Percentiles rank a stretch among this genome's conserved stretches.
Evolutionary conservation across 139 green algal species (phyloP).

Genomic region (Tetradesmus lagerheimii): DNA sequence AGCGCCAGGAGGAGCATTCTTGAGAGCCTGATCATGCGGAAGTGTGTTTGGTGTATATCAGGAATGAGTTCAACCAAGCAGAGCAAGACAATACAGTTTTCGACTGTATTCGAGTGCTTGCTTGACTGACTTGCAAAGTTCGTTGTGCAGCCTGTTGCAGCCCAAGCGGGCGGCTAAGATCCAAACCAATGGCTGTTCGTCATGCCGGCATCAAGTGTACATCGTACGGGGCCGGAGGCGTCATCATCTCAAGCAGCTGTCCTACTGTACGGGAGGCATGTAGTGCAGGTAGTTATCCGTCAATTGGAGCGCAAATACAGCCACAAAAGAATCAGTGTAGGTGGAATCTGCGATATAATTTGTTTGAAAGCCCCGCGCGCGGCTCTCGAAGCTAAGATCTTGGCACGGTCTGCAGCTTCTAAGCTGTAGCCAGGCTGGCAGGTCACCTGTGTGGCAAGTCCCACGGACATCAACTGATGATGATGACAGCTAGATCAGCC

Average conservation of each 20-base stretch:
- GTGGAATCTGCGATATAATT: no score
- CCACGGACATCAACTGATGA: no score
- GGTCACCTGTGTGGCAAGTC: no score
- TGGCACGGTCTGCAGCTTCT: not conserved
- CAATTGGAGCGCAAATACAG: not conserved
- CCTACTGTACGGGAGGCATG: not conserved
- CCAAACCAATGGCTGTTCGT: not conserved
- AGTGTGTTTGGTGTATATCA: not conserved
- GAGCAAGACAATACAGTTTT: no score
- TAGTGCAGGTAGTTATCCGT: not conserved
- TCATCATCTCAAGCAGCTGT: not conserved
- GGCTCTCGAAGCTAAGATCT: no score
- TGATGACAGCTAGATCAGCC: no score
- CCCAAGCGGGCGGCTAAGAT: not conserved
- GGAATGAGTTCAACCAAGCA: not conserved
- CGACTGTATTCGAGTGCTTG: not conserved
- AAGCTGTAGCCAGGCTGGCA: no score
- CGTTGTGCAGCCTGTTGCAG: not conserved
- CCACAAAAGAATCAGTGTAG: not conserved
- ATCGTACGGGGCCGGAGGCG: not conserved
- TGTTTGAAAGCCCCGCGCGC: no score
- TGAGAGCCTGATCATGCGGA: not conserved
- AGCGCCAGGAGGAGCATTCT: not conserved
- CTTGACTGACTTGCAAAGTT: not conserved
- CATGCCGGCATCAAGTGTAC: not conserved